Percentiles rank a stretch among this genome's conserved stretches.
These are phyloP conservation scores for Colletotrichum sp. DNA, from an alignment of 2,329 filamentous ascomycete species.

Conservation along the genomic window DNA sequence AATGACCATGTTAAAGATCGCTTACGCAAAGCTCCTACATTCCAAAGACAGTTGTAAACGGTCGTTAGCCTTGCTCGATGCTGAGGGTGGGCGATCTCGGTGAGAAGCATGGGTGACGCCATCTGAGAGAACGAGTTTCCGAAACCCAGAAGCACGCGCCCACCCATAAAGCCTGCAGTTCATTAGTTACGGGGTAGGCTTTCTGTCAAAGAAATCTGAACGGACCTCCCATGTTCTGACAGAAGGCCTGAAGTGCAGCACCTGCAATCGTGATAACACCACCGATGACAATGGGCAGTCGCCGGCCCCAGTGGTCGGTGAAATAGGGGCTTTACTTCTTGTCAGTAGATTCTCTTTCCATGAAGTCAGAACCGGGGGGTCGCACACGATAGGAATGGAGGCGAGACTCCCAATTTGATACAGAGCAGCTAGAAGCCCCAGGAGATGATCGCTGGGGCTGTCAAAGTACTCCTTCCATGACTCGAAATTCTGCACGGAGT, in stretches of 20 bases:
- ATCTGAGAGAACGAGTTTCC: constrained; percentile 59
- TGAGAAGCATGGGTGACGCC: constrained; percentile 56
- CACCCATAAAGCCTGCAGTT: constrained; percentile 47
- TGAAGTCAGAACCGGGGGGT: background rate
- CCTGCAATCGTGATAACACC: constrained; percentile 61
- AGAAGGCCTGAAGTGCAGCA: constrained; percentile 61
- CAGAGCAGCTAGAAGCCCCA: constrained; percentile 61
- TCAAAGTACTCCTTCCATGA: constrained; percentile 54
- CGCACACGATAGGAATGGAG: constrained; percentile 61
- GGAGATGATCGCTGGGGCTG: constrained; percentile 44
- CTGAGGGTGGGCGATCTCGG: constrained; percentile 59
- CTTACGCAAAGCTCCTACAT: constrained; percentile 45
- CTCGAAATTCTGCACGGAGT: constrained; percentile 47
- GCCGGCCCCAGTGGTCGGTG: constrained; percentile 60
- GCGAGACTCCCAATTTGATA: constrained; percentile 65
- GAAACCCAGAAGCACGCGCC: constrained; percentile 63
- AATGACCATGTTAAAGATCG: constrained; percentile 47
- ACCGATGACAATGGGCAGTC: constrained; percentile 57
- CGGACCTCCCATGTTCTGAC: constrained; percentile 41
- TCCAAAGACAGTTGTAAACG: constrained; percentile 61
- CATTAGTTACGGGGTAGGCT: background rate
- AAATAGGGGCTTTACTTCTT: constrained; percentile 44
- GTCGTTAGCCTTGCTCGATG: constrained; percentile 54
- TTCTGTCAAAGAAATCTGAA: background rate
- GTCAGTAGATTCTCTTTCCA: background rate